Conservation (phyloP, 257 asterid species). For the Ocimum tenuiflorum region DNA sequence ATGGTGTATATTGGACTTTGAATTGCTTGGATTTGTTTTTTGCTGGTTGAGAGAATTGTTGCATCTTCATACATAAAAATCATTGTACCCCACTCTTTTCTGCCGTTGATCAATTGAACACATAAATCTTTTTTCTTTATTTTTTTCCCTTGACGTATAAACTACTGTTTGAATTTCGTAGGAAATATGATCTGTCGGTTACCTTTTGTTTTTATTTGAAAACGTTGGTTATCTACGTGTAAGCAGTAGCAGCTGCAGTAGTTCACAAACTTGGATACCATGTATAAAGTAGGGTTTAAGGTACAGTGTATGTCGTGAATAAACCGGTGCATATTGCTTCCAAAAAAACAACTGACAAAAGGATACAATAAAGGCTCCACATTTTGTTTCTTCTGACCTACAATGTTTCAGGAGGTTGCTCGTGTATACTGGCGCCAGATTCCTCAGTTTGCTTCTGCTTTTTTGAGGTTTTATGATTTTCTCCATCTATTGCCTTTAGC, state of each 20-base stretch:
- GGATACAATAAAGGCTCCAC: neutral
- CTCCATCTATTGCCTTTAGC: slow-evolving; percentile 66
- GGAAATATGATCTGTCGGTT: no score
- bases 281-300: neutral
- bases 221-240: no score
- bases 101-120: no score
- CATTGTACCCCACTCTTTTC: no score
- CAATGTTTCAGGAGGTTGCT: slow-evolving; percentile 6
- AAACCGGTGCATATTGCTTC: neutral
- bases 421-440: neutral
- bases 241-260: no score
- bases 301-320: no score
- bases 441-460: slow-evolving; percentile 29
- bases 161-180: no score
- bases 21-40: slow-evolving; percentile 42
- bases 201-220: no score
- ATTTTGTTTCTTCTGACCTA: neutral
- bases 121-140: no score
- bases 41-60: slow-evolving; percentile 27
- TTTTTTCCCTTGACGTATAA: no score
- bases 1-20: slow-evolving; percentile 52
- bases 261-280: neutral
- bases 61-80: slow-evolving; percentile 13
- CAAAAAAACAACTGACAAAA: neutral
- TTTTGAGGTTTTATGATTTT: slow-evolving; percentile 32